Evolutionary conservation across 2,329 filamentous ascomycete genomes (phyloP), one percentile per base, ranked within the genome.

Genomic region (Aspergillus ruber): DNA sequence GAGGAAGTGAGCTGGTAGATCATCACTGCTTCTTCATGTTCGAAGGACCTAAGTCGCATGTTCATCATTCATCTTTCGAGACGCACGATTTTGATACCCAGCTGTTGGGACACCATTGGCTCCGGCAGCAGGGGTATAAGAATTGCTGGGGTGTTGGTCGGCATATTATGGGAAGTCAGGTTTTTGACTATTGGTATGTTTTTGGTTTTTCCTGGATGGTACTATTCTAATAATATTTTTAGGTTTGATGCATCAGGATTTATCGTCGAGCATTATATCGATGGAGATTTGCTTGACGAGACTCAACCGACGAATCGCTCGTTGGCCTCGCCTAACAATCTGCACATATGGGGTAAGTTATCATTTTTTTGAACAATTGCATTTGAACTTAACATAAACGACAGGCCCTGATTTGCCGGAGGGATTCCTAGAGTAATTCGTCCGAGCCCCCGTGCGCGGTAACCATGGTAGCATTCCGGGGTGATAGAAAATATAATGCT

Each of bases 11-110:
- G 1, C 71, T 69, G 47, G 69, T 73, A 0, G 79, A 83, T 57
- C 79, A 83, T 55, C 80, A 83, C 56, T 69, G 66, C 3, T 75
- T 81, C 50, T 80, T 81, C 65, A 67, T 80, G 50, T 45, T 49
- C 25, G 17, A 42, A 23, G 46, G 47, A 3, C 51, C 53, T 13
- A 65, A 60, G 1, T 43, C 52, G 0, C 80, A 84, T 60, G 78
- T 86, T 2, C 84, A 87, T 61, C 85, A 88, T 66, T 79, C 79
- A 9, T 80, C 75, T 2, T 88, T 83, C 53, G 84, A 88, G 66
- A 82, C 84, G 7, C 80, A 85, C 57, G 83, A 88, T 62, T 85
- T 84, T 56, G 84, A 88, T 59, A 79, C 80, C 4, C 84, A 88
- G 69, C 74, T 80, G 20, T 68, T 88, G 3, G 84, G 85, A 1